These are phyloP conservation scores for Cercophora newfieldiana DNA, from an alignment of 495 filamentous ascomycete species.

Conservation along the genomic window DNA sequence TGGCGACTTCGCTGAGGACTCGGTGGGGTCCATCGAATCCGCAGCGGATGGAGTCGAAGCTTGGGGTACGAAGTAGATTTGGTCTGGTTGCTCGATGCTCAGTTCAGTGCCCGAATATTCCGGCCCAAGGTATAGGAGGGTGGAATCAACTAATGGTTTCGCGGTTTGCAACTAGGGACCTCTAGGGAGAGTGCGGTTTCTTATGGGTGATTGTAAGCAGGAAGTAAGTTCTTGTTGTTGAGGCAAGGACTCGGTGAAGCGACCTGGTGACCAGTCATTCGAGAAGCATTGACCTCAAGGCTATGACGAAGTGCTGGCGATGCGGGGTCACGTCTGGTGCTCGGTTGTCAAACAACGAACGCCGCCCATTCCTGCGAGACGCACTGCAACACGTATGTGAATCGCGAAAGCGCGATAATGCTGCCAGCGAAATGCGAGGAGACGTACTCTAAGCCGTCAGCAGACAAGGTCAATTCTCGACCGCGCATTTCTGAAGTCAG, in stretches of 20 bases:
- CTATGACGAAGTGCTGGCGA: slow-evolving; percentile 14
- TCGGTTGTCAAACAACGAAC: neutral
- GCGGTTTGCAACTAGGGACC: neutral
- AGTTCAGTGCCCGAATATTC: neutral
- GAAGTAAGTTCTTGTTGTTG: neutral
- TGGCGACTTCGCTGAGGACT: slow-evolving; percentile 20
- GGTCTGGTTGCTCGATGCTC: neutral
- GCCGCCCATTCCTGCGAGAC: neutral
- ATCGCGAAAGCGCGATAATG: neutral
- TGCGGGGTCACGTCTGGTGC: slow-evolving; percentile 11
- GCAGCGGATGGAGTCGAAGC: neutral
- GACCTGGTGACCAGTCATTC: slow-evolving; percentile 12
- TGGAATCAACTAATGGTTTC: too few relatives aligned
- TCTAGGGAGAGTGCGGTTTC: neutral
- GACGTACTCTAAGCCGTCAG: neutral
- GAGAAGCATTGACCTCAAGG: neutral
- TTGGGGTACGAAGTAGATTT: neutral
- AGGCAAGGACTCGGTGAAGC: neutral
- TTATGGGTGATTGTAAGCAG: neutral
- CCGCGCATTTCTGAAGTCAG: neutral
- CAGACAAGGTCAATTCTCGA: neutral
- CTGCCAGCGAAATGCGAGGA: neutral
- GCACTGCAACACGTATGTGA: neutral
- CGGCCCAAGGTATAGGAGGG: too few relatives aligned
- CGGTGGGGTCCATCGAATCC: slow-evolving; percentile 25